A percentile compares a stretch with the other conserved stretches of the same genome.
Conservation (phyloP, 1,139 yeast genomes). For the Geotrichum reessii region DNA sequence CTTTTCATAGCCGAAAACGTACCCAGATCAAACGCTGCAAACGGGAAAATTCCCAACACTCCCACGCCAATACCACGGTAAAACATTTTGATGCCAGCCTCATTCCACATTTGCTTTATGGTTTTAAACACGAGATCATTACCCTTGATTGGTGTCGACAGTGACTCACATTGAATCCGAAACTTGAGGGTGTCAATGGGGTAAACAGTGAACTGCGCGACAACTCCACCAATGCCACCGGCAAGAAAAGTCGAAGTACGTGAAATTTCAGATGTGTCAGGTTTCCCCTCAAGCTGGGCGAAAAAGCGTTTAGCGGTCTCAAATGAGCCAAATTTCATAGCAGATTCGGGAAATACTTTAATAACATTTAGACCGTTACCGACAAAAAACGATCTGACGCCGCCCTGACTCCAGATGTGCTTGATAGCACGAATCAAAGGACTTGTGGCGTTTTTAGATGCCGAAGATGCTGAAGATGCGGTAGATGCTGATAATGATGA, state of each 20-base stretch:
- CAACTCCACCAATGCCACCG: conserved; percentile 95
- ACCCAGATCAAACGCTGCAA: conserved; percentile 93
- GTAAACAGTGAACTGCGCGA: conserved; percentile 85
- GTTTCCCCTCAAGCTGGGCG: conserved; percentile 71
- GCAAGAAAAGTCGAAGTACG: conserved; percentile 76
- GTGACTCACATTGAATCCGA: conserved; percentile 41
- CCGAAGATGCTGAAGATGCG: conserved; percentile 13
- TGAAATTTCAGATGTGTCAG: conserved; percentile 67
- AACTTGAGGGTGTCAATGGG: conserved; percentile 95
- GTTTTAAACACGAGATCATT: conserved; percentile 57
- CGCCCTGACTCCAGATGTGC: conserved; percentile 83
- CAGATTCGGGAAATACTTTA: conserved; percentile 94
- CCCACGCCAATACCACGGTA: conserved; percentile 88
- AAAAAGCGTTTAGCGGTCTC: conserved; percentile 77
- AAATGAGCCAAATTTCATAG: conserved; percentile 94
- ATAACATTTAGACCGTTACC: conserved; percentile 93
- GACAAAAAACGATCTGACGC: conserved; percentile 78
- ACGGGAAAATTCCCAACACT: conserved; percentile 90
- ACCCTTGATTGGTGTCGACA: conserved; percentile 44
- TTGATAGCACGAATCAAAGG: conserved; percentile 50
- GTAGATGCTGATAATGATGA: conserved; percentile 24
- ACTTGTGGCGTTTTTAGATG: conserved; percentile 22
- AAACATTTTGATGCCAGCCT: conserved; percentile 73
- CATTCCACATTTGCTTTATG: conserved; percentile 67
- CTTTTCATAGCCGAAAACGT: conserved; percentile 82